Conservation (phyloP, 768 basidiomycete species). For the Rhodotorula paludigena region DNA sequence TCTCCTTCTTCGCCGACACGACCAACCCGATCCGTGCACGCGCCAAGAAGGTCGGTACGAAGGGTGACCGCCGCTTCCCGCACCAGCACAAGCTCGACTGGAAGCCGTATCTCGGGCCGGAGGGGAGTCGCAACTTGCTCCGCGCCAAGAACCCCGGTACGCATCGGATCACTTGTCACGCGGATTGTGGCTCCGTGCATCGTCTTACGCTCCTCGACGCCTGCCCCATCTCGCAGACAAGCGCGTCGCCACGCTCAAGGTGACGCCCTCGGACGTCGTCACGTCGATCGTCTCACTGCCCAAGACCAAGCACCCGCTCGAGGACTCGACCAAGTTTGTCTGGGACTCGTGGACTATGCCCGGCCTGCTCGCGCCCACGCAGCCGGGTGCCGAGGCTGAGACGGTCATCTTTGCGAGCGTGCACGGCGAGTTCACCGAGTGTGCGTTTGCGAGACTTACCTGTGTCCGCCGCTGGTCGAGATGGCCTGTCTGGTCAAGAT, state of each 20-base stretch:
- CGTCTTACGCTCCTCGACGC: conserved; percentile 49
- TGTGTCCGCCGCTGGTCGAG: too few relatives aligned
- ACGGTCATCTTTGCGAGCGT: conserved; percentile 62
- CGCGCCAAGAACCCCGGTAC: conserved; percentile 37
- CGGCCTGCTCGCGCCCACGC: conserved; percentile 48
- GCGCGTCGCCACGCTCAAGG: conserved; percentile 57
- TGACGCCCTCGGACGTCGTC: conserved; percentile 63
- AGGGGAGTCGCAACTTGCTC: conserved; percentile 69
- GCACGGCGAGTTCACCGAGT: conserved; percentile 86
- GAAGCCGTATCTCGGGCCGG: conserved; percentile 55
- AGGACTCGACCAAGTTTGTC: conserved; percentile 72
- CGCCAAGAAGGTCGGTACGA: conserved; percentile 56
- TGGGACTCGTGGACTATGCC: conserved; percentile 70
- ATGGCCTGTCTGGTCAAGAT: neutral
- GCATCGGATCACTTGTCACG: neutral
- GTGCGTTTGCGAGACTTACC: conserved; percentile 58
- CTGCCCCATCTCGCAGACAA: conserved; percentile 41
- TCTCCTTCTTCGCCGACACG: conserved; percentile 83
- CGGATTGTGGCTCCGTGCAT: too few relatives aligned
- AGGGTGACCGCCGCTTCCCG: conserved; percentile 54
- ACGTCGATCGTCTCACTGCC: conserved; percentile 64
- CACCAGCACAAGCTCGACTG: conserved; percentile 80
- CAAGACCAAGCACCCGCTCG: conserved; percentile 73
- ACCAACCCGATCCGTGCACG: conserved; percentile 71
- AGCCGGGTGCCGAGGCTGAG: conserved; percentile 45